A percentile compares a stretch with the other conserved stretches of the same genome.
Conservation (phyloP, 164 flowering plant genomes). For the Aristolochia californica region DNA sequence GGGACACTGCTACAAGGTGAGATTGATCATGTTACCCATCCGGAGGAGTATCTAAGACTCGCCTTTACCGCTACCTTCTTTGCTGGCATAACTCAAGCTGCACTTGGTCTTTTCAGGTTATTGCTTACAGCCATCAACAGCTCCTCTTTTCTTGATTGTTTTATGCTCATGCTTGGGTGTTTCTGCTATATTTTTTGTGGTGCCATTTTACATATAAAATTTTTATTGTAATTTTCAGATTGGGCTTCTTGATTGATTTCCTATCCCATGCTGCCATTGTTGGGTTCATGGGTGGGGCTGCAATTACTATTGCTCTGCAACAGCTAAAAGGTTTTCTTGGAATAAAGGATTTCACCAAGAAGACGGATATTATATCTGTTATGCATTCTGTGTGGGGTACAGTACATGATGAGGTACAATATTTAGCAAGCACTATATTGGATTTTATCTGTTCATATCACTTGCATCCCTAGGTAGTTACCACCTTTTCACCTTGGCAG, state of each 20-base stretch:
- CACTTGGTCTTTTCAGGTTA: slow-evolving; percentile 82
- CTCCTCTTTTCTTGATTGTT: background rate
- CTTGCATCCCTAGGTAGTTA: background rate
- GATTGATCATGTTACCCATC: slow-evolving; percentile 39
- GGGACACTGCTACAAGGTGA: slow-evolving; percentile 68
- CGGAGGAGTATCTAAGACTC: slow-evolving; percentile 50
- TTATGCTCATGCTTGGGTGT: background rate
- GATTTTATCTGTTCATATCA: background rate
- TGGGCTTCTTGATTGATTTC: slow-evolving; percentile 92
- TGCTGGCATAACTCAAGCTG: slow-evolving; percentile 76
- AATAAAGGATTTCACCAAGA: slow-evolving; percentile 57
- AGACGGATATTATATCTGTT: slow-evolving; percentile 62
- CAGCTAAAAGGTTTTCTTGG: slow-evolving; percentile 96
- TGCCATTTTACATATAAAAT: background rate
- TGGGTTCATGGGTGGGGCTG: slow-evolving; percentile 98
- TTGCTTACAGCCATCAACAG: background rate
- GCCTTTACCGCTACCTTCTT: slow-evolving; percentile 96
- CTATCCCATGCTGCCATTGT: slow-evolving; percentile 94
- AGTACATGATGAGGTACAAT: slow-evolving; percentile 63
- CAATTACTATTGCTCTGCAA: slow-evolving; percentile 86
- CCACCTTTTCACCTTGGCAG: slow-evolving; percentile 30
- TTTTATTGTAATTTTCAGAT: slow-evolving; percentile 23
- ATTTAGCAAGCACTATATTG: background rate
- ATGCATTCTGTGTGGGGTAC: slow-evolving; percentile 52
- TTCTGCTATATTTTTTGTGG: background rate